Evolutionary conservation across 2,329 filamentous ascomycete genomes (phyloP).

Genomic region (Myriangium duriaei): DNA sequence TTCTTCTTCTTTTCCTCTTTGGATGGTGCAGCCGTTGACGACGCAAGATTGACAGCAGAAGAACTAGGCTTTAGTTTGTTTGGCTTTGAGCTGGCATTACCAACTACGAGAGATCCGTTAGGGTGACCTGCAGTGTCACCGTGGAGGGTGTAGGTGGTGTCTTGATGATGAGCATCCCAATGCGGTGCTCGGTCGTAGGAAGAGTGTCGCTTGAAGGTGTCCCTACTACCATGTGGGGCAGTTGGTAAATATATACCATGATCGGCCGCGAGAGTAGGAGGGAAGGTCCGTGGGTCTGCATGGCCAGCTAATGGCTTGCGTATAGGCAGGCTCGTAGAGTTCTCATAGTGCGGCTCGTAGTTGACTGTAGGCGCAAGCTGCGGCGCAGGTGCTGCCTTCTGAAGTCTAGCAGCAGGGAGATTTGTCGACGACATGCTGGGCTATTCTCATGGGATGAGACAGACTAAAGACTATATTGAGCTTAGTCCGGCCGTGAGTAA

Average conservation of each 20-base stretch:
- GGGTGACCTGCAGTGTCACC: constrained; percentile 1
- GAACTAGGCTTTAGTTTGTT: constrained; percentile 3
- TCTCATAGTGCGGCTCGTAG: constrained; percentile 1
- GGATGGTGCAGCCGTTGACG: not conserved
- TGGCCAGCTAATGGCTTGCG: constrained; percentile 4
- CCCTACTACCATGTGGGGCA: not conserved
- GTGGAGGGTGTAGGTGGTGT: constrained; percentile 3
- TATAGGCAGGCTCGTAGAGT: not conserved
- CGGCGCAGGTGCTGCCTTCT: constrained; percentile 6
- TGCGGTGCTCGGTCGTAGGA: constrained; percentile 5
- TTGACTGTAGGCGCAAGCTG: constrained; percentile 1
- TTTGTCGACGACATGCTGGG: constrained; percentile 2
- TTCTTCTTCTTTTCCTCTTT: constrained; percentile 19
- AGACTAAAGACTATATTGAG: no score
- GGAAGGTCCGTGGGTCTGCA: constrained; percentile 4
- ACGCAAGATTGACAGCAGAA: constrained; percentile 1
- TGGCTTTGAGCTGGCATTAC: not conserved
- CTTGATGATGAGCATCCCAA: constrained; percentile 1
- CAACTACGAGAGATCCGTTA: not conserved
- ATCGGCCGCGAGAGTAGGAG: constrained; percentile 7
- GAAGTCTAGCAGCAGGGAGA: constrained; percentile 1
- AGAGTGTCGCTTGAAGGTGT: constrained; percentile 4
- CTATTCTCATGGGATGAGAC: no score
- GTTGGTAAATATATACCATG: constrained; percentile 9
- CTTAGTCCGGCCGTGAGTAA: no score